phyloP scores from a whole-genome alignment of 208 protist genomes.

The Tritrichomonas foetus region DNA sequence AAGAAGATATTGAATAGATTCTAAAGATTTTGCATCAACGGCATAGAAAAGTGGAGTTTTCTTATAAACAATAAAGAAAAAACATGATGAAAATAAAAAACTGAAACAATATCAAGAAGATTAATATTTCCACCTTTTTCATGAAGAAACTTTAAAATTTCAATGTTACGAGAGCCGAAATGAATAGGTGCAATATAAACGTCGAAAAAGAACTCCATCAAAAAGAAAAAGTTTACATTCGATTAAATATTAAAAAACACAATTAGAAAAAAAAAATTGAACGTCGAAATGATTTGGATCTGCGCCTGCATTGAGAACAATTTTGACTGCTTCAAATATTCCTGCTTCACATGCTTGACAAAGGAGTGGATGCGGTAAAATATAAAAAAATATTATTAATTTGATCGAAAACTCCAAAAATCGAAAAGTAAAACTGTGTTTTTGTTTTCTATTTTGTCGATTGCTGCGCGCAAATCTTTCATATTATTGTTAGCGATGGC shows the following conservation, averaged over 20 bases:
- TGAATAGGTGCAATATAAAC: neutral
- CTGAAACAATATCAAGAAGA: neutral
- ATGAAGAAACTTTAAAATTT: neutral
- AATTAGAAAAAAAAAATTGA: neutral
- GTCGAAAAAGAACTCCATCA: neutral
- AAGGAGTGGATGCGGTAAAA: neutral
- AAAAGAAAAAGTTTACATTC: neutral
- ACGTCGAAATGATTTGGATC: slow-evolving; percentile 9
- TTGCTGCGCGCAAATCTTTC: neutral
- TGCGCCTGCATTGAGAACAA: neutral
- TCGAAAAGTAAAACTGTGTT: neutral
- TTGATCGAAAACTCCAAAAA: neutral
- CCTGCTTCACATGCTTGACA: neutral
- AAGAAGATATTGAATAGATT: neutral
- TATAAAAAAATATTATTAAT: neutral
- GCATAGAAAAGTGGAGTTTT: slow-evolving; percentile 26
- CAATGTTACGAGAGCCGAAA: neutral
- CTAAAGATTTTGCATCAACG: neutral
- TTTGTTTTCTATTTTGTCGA: neutral
- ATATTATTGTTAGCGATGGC: neutral
- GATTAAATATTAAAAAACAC: neutral
- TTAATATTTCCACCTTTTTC: slow-evolving; percentile 25
- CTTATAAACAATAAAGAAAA: neutral
- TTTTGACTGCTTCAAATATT: neutral
- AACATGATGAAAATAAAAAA: neutral